A percentile compares a stretch with the other conserved stretches of the same genome.
Evolutionary conservation across 306 rosid species (phyloP).

Genomic region (Malus orientalis): DNA sequence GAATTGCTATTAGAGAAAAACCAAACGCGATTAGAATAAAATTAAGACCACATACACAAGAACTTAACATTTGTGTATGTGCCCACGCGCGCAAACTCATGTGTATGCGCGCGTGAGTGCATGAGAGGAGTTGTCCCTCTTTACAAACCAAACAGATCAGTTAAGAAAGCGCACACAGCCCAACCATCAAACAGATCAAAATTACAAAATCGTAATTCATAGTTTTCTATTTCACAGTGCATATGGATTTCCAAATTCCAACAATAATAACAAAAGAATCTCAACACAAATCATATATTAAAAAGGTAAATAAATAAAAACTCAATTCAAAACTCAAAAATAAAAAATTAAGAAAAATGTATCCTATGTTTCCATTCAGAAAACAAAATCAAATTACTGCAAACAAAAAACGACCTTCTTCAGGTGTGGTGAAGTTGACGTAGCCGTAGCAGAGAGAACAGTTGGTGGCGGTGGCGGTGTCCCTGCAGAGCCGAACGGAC

Average conservation of each 20-base stretch:
- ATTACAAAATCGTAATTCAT: background rate
- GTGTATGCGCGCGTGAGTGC: background rate
- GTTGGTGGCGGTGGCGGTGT: conserved; percentile 43
- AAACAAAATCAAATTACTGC: background rate
- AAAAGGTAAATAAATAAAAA: background rate
- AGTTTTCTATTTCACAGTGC: background rate
- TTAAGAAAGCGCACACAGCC: background rate
- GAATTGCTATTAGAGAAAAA: conserved; percentile 33
- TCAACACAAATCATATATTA: background rate
- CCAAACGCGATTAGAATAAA: background rate
- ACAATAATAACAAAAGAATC: background rate
- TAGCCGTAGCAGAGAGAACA: conserved; percentile 81
- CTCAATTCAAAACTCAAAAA: background rate
- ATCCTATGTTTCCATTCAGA: background rate
- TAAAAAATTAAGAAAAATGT: too few species aligned
- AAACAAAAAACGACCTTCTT: conserved; percentile 40
- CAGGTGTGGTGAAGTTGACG: conserved; percentile 52
- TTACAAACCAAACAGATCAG: background rate
- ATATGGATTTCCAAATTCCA: background rate
- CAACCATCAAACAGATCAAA: background rate
- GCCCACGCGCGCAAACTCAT: too few species aligned
- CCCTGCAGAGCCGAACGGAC: conserved; percentile 62
- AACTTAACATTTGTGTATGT: background rate
- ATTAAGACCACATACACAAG: background rate
- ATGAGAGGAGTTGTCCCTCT: background rate